Percentiles rank a stretch among this genome's conserved stretches.
Evolutionary conservation across 2,329 filamentous ascomycete species (phyloP).

Genomic region (Nannizzia gypsea): DNA sequence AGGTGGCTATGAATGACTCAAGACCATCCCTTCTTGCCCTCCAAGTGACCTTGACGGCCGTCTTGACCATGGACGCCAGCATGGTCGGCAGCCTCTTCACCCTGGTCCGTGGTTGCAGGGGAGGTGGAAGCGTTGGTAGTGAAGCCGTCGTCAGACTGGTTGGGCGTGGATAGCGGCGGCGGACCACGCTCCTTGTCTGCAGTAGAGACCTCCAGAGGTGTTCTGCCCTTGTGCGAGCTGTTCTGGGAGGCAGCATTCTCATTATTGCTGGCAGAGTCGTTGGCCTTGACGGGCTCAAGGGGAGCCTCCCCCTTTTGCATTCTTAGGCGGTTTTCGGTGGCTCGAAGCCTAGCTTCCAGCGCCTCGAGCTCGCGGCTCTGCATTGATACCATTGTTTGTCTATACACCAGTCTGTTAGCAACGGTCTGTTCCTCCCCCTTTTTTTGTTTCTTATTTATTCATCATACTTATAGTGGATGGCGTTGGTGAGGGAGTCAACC

Average conservation of each 20-base stretch:
- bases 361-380: constrained; percentile 72
- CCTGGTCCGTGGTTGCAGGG: constrained; percentile 1
- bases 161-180: not conserved
- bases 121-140: constrained; percentile 1
- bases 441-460: not conserved
- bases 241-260: not conserved
- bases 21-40: constrained; percentile 1
- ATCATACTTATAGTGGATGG: constrained; percentile 69
- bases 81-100: not conserved
- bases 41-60: not conserved
- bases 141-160: constrained; percentile 3
- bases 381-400: constrained; percentile 65
- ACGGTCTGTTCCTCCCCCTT: no score
- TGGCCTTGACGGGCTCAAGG: not conserved
- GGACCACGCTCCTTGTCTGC: not conserved
- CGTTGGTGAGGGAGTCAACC: constrained; percentile 59
- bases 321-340: constrained; percentile 70
- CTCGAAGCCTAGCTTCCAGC: constrained; percentile 70
- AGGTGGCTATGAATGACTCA: not conserved
- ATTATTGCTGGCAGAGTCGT: constrained; percentile 1
- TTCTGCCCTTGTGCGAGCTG: not conserved
- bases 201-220: not conserved
- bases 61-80: constrained; percentile 2
- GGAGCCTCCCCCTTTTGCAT: constrained; percentile 15
- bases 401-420: constrained; percentile 28